Evolutionary conservation across 805 yeast genomes (phyloP), one percentile per base, ranked within the genome.

Genomic region (Pichia californica): DNA sequence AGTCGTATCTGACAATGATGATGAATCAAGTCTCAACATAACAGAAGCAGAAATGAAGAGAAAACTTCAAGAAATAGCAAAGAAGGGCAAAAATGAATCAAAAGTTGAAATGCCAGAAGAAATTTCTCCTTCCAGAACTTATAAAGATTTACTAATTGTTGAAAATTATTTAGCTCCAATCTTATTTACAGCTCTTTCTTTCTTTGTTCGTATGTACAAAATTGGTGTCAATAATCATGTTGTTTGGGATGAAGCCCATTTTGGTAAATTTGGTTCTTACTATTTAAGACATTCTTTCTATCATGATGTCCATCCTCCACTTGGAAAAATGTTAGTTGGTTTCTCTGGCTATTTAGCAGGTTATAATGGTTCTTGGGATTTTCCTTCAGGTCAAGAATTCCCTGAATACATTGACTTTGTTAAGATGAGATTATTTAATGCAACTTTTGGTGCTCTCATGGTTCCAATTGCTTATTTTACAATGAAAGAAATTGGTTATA

Each of bases 171-270:
- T 72, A 38, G 81, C 79, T 36, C 75, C 88, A n/a, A 53, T 83
- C 4, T 37, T 79, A 19, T 73, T 89, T 57, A 88, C 96, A 1
- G 46, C 73, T 2, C 50, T 82, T 16, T 80, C 93, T 9, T 83
- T 89, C 54, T 74, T 73, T 49, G 73, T 87, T 33, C 77, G 98
- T 54, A 77, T 88, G 62, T 81, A 85, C 67, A 70, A 74, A 49
- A 83, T 91, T 52, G 83, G 85, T 43, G 69, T 74, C 44, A 84
- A 87, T 48, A 70, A 75, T 44, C 71, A 74, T 44, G 97, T 93
- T 26, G 93, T 93, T 20, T 89, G 97, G 97, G 97, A 88, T 66
- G 97, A 88, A 62, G 97, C 96, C 32, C 96, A 89, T 68, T 91
- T 91, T 63, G 95, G 93, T 34, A 83, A 83, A 59, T 85, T 85